Evolutionary conservation across 2,329 filamentous ascomycete species (phyloP).

Genomic region (Proliferodiscus dingleyae): DNA sequence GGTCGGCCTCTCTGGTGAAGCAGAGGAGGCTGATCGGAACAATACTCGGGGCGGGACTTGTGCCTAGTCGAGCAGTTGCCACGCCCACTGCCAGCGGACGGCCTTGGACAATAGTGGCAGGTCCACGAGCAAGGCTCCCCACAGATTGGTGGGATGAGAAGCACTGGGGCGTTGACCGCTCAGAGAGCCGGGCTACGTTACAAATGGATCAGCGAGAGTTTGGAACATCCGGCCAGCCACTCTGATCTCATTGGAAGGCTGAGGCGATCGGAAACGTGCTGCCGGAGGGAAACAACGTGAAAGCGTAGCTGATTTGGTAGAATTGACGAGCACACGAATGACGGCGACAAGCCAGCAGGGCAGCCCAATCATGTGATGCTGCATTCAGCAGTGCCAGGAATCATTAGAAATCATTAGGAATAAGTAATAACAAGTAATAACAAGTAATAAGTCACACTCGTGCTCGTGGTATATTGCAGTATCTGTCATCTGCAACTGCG

Average conservation of each 20-base stretch:
- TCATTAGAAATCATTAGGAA: too few relatives aligned
- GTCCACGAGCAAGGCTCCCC: background rate
- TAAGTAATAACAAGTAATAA: too few relatives aligned
- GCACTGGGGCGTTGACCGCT: background rate
- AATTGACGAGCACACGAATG: too few relatives aligned
- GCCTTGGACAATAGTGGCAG: background rate
- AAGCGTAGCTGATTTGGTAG: too few relatives aligned
- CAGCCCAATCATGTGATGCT: too few relatives aligned
- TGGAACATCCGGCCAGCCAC: background rate
- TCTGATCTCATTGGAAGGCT: background rate
- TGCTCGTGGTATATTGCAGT: too few relatives aligned
- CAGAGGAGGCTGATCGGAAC: constrained; percentile 15
- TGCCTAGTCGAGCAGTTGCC: constrained; percentile 1
- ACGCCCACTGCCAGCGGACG: background rate
- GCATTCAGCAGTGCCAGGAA: too few relatives aligned
- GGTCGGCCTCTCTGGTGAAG: background rate
- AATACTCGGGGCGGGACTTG: background rate
- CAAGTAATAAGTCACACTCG: too few relatives aligned
- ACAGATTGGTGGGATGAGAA: background rate
- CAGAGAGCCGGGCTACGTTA: background rate
- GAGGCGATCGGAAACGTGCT: too few relatives aligned
- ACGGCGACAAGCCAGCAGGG: too few relatives aligned
- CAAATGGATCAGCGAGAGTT: background rate
- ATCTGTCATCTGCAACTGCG: background rate
- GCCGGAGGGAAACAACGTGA: too few relatives aligned